Conservation (phyloP, 2,329 filamentous ascomycete genomes). For the Arthrobotrys pseudoclavata region DNA sequence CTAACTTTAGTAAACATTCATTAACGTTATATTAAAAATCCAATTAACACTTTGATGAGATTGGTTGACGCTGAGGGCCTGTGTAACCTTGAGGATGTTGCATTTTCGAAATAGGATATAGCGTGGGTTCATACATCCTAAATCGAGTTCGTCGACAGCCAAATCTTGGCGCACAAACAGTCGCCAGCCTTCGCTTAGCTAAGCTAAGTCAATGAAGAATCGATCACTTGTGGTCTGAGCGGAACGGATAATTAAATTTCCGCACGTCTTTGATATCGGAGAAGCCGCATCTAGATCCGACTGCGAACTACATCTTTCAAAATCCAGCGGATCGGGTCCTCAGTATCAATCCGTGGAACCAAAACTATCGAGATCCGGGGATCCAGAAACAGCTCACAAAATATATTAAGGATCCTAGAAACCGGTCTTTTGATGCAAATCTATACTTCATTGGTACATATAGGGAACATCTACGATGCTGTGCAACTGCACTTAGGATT, state of each 20-base stretch:
- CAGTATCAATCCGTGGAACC: constrained; percentile 10
- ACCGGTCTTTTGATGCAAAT: neutral
- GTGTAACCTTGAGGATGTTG: constrained; percentile 8
- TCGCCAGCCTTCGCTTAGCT: neutral
- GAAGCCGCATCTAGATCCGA: neutral
- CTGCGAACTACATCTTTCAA: neutral
- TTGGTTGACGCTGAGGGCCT: neutral
- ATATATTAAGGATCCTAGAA: constrained; percentile 2
- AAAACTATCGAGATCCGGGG: neutral
- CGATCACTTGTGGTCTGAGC: neutral
- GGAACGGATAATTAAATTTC: constrained; percentile 26
- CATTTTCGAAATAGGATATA: constrained; percentile 10
- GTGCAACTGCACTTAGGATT: neutral
- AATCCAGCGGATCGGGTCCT: constrained; percentile 6
- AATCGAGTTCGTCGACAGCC: neutral
- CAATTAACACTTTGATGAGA: neutral
- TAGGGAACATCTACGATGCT: neutral
- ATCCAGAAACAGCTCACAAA: neutral
- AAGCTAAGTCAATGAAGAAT: neutral
- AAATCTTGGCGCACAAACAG: neutral
- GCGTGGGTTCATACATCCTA: neutral
- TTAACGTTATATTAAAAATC: too few relatives aligned
- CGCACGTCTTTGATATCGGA: constrained; percentile 3
- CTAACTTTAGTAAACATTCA: neutral
- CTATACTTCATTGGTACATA: constrained; percentile 1